phyloP scores from a whole-genome alignment of 139 green algal species.

The Chlorella sp. region DNA sequence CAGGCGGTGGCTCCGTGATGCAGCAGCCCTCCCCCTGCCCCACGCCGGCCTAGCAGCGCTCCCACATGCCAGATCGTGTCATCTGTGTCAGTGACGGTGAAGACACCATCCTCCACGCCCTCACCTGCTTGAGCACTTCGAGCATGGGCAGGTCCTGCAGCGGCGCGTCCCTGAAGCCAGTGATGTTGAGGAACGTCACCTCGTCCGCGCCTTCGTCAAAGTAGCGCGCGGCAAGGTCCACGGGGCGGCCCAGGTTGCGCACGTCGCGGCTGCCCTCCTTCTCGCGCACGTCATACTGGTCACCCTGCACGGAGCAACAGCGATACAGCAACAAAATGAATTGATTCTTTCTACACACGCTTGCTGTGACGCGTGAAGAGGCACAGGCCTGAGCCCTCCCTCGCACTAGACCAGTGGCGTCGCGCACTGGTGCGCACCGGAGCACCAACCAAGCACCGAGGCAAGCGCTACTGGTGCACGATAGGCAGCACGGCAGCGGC shows the following conservation, averaged over 20 bases:
- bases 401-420: no score
- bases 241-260: slow-evolving; percentile 86
- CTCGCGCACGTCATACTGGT: slow-evolving; percentile 97
- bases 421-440: no score
- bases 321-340: not conserved
- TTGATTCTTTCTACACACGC: not conserved
- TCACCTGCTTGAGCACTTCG: slow-evolving; percentile 53
- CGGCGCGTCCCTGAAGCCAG: slow-evolving; percentile 84
- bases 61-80: no score
- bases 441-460: no score
- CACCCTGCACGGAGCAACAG: slow-evolving; percentile 54
- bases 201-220: slow-evolving; percentile 95
- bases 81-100: no score
- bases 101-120: no score
- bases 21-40: no score
- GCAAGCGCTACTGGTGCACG: no score
- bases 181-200: slow-evolving; percentile 98
- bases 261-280: slow-evolving; percentile 63
- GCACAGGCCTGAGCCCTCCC: no score
- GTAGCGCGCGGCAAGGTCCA: slow-evolving; percentile 74
- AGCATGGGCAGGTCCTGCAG: slow-evolving; percentile 95
- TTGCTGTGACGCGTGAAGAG: slow-evolving; percentile 1
- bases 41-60: no score
- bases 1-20: no score
- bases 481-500: no score